Evolutionary conservation across 2,329 filamentous ascomycete species (phyloP).

Genomic region (Apiospora hydei): DNA sequence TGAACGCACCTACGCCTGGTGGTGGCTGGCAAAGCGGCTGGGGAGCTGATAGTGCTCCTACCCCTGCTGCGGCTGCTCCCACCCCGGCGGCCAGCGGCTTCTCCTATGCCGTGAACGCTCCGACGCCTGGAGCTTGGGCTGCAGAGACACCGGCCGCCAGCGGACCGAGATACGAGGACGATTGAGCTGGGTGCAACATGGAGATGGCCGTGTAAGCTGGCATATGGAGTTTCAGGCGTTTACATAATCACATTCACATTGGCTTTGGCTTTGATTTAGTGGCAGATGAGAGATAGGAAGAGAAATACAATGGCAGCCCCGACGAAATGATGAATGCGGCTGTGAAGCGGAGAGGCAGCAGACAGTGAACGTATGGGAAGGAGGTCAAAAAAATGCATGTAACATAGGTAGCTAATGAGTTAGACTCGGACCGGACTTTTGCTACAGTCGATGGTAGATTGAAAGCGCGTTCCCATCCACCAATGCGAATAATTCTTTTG

Average conservation of each 20-base stretch:
- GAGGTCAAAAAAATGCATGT: not conserved
- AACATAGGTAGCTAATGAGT: not conserved
- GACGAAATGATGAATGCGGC: not conserved
- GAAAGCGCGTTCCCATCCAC: not conserved
- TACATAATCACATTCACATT: constrained; percentile 11
- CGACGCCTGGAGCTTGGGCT: constrained; percentile 62
- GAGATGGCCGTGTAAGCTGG: constrained; percentile 3
- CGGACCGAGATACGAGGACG: constrained; percentile 43
- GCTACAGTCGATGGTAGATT: not conserved
- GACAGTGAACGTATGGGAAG: not conserved
- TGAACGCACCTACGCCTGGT: constrained; percentile 74
- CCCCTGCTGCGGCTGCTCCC: constrained; percentile 69
- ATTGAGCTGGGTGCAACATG: constrained; percentile 25
- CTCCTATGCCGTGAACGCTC: constrained; percentile 60
- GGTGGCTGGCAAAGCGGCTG: constrained; percentile 67
- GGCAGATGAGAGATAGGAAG: not conserved
- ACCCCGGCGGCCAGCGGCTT: constrained; percentile 67
- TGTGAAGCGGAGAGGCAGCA: not conserved
- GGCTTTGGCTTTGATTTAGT: constrained; percentile 14
- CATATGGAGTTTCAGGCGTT: constrained; percentile 10
- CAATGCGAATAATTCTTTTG: constrained; percentile 2
- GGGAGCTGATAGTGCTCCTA: constrained; percentile 70
- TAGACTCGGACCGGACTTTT: not conserved
- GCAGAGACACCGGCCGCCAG: constrained; percentile 41
- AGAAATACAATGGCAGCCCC: not conserved